Percentiles rank a stretch among this genome's conserved stretches.
These are phyloP conservation scores for Dothideomycetes sp. DNA, from an alignment of 2,329 filamentous ascomycete genomes.

Conservation along the genomic window DNA sequence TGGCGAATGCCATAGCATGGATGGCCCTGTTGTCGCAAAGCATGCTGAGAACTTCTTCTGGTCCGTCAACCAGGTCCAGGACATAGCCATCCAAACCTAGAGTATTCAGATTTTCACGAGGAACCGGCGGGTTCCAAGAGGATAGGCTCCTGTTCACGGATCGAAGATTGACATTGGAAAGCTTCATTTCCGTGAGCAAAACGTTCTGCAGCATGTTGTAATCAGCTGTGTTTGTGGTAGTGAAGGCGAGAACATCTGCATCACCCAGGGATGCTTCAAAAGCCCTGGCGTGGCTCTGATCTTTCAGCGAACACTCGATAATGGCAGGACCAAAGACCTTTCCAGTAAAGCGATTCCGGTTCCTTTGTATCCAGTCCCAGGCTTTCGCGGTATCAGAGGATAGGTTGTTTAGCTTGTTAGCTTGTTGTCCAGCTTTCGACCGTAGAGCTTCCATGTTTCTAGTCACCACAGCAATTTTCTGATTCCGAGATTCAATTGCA, in stretches of 20 bases:
- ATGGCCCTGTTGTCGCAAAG: conserved; percentile 64
- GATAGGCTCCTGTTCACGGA: conserved; percentile 46
- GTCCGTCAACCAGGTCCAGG: conserved; percentile 68
- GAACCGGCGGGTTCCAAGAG: conserved; percentile 44
- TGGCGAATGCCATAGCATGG: conserved; percentile 50
- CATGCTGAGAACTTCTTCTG: conserved; percentile 75
- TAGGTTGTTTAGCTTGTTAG: conserved; percentile 49
- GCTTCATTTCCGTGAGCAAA: conserved; percentile 50
- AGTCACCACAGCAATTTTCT: conserved; percentile 31
- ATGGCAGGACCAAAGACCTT: conserved; percentile 73
- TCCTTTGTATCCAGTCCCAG: conserved; percentile 72
- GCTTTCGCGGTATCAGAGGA: conserved; percentile 56
- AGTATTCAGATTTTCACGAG: conserved; percentile 40
- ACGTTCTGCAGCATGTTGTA: conserved; percentile 60
- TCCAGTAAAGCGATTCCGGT: conserved; percentile 59
- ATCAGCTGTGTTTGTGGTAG: conserved; percentile 64
- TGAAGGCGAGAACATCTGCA: conserved; percentile 52
- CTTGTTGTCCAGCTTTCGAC: conserved; percentile 64
- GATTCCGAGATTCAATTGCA: conserved; percentile 24
- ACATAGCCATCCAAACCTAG: conserved; percentile 72
- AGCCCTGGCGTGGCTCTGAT: conserved; percentile 52
- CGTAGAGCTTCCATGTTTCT: conserved; percentile 49
- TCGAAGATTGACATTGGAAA: conserved; percentile 63
- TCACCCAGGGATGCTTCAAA: conserved; percentile 47
- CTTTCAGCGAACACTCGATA: conserved; percentile 67